Percentiles rank a stretch among this genome's conserved stretches.
phyloP scores from a whole-genome alignment of 1,139 yeast species.

The Debaryomyces fabryi region DNA sequence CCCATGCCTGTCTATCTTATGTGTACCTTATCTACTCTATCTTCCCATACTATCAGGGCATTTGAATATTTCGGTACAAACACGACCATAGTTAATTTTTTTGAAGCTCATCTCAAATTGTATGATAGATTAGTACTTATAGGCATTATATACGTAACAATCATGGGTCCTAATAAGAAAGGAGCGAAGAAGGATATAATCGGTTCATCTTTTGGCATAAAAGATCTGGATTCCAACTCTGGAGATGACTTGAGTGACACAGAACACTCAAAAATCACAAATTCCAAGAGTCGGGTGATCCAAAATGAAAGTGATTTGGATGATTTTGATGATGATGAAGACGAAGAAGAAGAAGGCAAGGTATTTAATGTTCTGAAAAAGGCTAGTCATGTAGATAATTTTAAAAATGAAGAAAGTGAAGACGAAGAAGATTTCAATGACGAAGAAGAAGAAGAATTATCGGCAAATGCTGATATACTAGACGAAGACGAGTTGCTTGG shows the following conservation, averaged over 20 bases:
- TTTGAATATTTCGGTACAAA: not conserved
- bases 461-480: slow-evolving; percentile 15
- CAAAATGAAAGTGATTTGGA: slow-evolving; percentile 13
- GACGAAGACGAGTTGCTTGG: slow-evolving; percentile 22
- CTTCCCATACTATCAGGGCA: not conserved
- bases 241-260: not conserved
- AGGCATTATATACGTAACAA: not conserved
- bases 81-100: not conserved
- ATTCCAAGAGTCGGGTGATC: slow-evolving; percentile 14
- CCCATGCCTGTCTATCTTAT: not conserved
- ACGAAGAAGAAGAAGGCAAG: slow-evolving; percentile 11
- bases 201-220: not conserved
- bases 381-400: slow-evolving; percentile 10
- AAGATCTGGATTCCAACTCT: not conserved
- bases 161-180: not conserved
- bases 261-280: not conserved
- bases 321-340: slow-evolving; percentile 14
- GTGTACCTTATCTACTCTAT: not conserved
- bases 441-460: slow-evolving; percentile 15
- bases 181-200: not conserved
- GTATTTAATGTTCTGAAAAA: slow-evolving; percentile 14
- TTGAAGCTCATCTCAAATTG: slow-evolving; percentile 4
- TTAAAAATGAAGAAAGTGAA: slow-evolving; percentile 15
- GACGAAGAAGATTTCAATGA: slow-evolving; percentile 14
- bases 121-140: not conserved